Evolutionary conservation across 192 early-diverging fungal species (phyloP), one percentile per base, ranked within the genome.

Genomic region (Rhizoclosmatium sp.): DNA sequence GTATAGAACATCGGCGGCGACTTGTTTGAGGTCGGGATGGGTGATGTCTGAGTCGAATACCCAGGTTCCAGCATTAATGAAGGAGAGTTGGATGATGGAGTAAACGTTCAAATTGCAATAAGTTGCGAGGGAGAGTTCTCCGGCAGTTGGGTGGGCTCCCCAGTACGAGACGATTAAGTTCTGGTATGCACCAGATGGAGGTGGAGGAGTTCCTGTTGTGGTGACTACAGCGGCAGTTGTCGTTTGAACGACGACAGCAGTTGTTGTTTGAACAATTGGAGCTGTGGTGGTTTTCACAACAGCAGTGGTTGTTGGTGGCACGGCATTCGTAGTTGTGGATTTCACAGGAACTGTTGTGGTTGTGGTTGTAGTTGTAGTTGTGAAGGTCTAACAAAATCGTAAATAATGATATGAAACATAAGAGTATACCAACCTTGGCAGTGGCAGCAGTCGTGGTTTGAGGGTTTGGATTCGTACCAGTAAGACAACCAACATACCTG

Each of bases 1-100:
- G 45, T 82, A 73, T 61, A 88, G 83, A 80, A 94, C 92, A 68
- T 92, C 92, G 7, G 76, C 59, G 14, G 84, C 89, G 12, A 94
- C 69, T 40, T 81, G 41, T 31, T 7, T 7, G 9, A 40, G 4
- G 47, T 48, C 14, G 12, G 1, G 67, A 1, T 40, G 14, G 0
- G 67, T 46, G 1, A 69, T 69, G 67, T 69, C 67, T 0, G 42
- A n/a, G 31, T 69, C 67, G 23, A 69, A 69, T 12, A 69, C 67
- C 4, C 19, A 31, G 61, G 12, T 10, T 9, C 12, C 12, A 64
- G 19, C 61, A 12, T 12, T 64, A 31, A 64, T 64, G 61, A 64
- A 64, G 61, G 61, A 16, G 14, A 64, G 61, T 12, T 64, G 14
- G 61, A 64, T 64, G 23, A 23, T 16, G 16, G 61, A 21, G 61